Evolutionary conservation across 2,329 filamentous ascomycete species (phyloP).

Genomic region (Colletotrichum tofieldiae): DNA sequence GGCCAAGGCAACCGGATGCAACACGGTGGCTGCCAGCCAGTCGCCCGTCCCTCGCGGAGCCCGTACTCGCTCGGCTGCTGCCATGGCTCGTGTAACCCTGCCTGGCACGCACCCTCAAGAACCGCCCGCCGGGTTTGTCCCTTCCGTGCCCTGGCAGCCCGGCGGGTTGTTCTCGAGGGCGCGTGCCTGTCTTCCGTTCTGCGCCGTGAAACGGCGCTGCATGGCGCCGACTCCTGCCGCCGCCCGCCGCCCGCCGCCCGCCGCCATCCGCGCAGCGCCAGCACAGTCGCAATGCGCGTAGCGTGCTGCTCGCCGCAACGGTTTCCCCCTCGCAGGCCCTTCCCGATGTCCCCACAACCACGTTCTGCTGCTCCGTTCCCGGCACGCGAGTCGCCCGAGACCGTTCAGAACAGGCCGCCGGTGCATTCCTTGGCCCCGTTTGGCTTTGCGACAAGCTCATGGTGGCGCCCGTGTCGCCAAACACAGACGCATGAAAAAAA

Average conservation of each 20-base stretch:
- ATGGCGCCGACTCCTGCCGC: not conserved
- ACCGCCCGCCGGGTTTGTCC: too few relatives aligned
- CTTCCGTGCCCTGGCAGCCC: too few relatives aligned
- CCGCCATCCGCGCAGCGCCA: not conserved
- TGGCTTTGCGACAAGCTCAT: constrained; percentile 20
- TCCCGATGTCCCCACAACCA: constrained; percentile 13
- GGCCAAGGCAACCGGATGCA: not conserved
- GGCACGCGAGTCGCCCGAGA: not conserved
- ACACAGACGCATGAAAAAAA: not conserved
- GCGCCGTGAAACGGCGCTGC: not conserved
- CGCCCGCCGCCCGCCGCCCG: not conserved
- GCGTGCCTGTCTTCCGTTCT: not conserved
- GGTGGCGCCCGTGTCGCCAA: constrained; percentile 14
- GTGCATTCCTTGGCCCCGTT: constrained; percentile 8
- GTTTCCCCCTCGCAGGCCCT: not conserved
- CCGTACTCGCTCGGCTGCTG: not conserved
- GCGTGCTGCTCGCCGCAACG: not conserved
- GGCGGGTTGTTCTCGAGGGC: too few relatives aligned
- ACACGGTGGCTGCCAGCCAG: not conserved
- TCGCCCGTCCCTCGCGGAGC: not conserved
- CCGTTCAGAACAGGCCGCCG: not conserved
- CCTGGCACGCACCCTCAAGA: not conserved
- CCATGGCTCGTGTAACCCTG: not conserved
- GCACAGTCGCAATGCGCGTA: not conserved
- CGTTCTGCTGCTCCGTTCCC: constrained; percentile 23